Conservation (phyloP, 2,329 filamentous ascomycete genomes). For the Colletotrichum sp. region DNA sequence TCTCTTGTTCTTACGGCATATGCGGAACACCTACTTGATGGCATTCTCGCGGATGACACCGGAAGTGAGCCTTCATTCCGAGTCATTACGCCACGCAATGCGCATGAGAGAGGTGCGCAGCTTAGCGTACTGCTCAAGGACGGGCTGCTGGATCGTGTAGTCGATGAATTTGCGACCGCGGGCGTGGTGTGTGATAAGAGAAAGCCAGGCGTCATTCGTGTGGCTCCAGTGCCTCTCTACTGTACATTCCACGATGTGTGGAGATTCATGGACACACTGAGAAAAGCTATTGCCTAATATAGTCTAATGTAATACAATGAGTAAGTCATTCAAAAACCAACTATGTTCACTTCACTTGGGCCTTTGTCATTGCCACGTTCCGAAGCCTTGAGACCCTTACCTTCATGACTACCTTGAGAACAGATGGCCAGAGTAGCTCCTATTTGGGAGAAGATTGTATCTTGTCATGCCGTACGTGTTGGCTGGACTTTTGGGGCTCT, state of each 20-base stretch:
- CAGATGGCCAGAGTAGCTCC: no score
- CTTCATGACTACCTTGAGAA: background rate
- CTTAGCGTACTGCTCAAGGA: conserved; percentile 73
- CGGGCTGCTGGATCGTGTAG: conserved; percentile 73
- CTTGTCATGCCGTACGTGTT: no score
- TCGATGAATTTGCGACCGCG: conserved; percentile 65
- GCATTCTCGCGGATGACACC: conserved; percentile 40
- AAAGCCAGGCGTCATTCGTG: conserved; percentile 82
- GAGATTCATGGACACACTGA: conserved; percentile 49
- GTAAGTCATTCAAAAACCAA: background rate
- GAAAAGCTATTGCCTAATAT: conserved; percentile 23
- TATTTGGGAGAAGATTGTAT: no score
- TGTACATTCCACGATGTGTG: conserved; percentile 78
- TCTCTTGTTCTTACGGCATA: conserved; percentile 78
- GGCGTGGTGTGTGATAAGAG: conserved; percentile 83
- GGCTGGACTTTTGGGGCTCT: background rate
- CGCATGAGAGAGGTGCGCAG: conserved; percentile 75
- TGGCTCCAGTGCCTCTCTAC: conserved; percentile 85
- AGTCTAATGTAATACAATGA: background rate
- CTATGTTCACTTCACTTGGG: background rate
- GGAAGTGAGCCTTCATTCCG: conserved; percentile 48
- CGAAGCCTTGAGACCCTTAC: background rate
- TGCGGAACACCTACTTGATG: conserved; percentile 69
- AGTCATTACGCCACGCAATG: conserved; percentile 74
- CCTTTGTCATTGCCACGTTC: background rate